Evolutionary conservation across 768 basidiomycete species (phyloP).

Genomic region (Leccinum obscurum): DNA sequence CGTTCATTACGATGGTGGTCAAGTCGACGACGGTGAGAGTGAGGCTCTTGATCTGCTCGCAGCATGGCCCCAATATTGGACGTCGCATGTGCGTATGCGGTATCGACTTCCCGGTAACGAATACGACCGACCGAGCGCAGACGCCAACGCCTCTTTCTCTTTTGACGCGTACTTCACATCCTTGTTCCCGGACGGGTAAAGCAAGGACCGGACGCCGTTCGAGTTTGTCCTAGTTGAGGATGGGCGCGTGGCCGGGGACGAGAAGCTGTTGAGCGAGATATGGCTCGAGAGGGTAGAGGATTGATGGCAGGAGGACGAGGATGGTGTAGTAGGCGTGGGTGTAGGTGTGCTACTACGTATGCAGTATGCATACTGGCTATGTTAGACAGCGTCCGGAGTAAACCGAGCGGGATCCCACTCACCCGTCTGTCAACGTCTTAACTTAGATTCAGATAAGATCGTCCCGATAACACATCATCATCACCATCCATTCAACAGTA

Average conservation of each 20-base stretch:
- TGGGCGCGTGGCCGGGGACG: constrained; percentile 23
- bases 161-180: constrained; percentile 25
- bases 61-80: constrained; percentile 35
- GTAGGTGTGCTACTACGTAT: too few species aligned
- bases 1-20: constrained; percentile 15
- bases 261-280: neutral
- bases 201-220: constrained; percentile 36
- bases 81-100: constrained; percentile 38
- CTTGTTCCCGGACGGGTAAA: constrained; percentile 40
- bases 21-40: too few species aligned
- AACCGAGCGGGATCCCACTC: neutral
- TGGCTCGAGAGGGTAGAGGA: neutral
- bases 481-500: neutral
- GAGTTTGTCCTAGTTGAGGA: constrained; percentile 29
- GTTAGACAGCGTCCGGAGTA: too few species aligned
- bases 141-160: neutral
- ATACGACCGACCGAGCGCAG: too few species aligned
- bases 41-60: constrained; percentile 26
- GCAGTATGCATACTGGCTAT: too few species aligned
- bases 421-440: neutral
- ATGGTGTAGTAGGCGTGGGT: too few species aligned
- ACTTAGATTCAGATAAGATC: neutral
- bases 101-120: constrained; percentile 1
- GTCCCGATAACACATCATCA: neutral
- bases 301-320: too few species aligned